Base-by-base conservation (phyloP, 2,329 filamentous ascomycete species). In the Ramichloridium luteum region DNA sequence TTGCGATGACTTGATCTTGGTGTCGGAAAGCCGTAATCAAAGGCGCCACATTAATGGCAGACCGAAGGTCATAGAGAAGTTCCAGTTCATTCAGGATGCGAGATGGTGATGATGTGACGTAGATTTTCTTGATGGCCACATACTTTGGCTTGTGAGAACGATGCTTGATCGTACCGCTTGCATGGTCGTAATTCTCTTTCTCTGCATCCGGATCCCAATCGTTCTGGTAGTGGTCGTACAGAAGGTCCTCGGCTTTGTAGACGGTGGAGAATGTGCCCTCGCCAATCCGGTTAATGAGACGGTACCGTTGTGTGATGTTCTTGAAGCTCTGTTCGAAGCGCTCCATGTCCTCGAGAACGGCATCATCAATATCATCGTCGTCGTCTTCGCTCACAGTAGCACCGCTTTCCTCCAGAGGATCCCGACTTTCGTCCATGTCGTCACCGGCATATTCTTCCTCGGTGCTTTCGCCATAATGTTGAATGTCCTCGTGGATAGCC, bases 211-310 rank as follows among this genome's bases (percentile, higher is more conserved):
- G 56, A 50, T 96, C 86, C 85, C 88, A 96, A 42, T 77, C 72
- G 53, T 94, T 94, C 41, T 80, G 65, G 57, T 83, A 92, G 37
- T 70, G 65, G 42, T 90, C 73, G 55, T 94, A 93, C 34, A 79
- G 68, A 15, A 96, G 62, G 54, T 98, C 90, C 57, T 96, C 85
- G 13, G 92, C 90, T 58, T 98, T 98, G 68, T 98, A 98, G 9
- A 98, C 90, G 2, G 90, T 96, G 1, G 90, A 96, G 55, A 98
- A 98, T 1, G 90, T 98, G 36, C 90, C 90, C 71, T 98, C 90
- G 51, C 90, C 90, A 51, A 98, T 98, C 40, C 88, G 79, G 60
- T 94, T 94, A 54, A 98, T 90, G 33, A 98, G 62, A 32, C 86
- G 77, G 59, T 88, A 98, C 36, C 78, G 75, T 48, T 82, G 70